Evolutionary conservation across 2,329 filamentous ascomycete genomes (phyloP).

Genomic region (Sarocladium kiliense): DNA sequence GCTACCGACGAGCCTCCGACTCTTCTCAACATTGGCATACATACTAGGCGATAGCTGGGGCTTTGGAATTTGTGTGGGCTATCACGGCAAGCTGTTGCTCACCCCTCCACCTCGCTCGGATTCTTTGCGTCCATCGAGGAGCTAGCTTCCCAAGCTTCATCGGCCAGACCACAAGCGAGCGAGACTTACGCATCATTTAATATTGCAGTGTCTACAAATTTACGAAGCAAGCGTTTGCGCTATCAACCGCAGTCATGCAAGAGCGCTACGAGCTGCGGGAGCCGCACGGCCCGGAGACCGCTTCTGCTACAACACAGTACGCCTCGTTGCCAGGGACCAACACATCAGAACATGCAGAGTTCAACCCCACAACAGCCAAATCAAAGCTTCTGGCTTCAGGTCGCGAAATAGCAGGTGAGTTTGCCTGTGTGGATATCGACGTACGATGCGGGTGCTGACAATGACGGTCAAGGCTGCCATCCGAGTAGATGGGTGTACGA

Average conservation of each 20-base stretch:
- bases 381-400: background rate
- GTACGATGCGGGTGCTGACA: background rate
- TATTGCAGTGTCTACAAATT: background rate
- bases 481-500: constrained; percentile 38
- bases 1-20: background rate
- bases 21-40: background rate
- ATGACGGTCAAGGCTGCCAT: constrained; percentile 25
- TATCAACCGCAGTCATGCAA: background rate
- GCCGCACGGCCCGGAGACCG: background rate
- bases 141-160: too few species aligned
- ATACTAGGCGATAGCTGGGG: background rate
- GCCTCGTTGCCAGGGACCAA: constrained; percentile 1
- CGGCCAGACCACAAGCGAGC: background rate
- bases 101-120: too few species aligned
- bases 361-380: background rate
- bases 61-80: background rate
- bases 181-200: background rate
- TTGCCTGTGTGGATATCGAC: background rate
- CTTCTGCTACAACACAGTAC: background rate
- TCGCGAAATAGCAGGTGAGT: constrained; percentile 3
- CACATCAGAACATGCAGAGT: background rate
- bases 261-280: background rate
- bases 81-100: background rate
- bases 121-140: too few species aligned
- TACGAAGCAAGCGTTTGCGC: background rate